These are phyloP conservation scores for Fusarium caatingaense DNA, from an alignment of 2,329 filamentous ascomycete genomes.

Conservation along the genomic window DNA sequence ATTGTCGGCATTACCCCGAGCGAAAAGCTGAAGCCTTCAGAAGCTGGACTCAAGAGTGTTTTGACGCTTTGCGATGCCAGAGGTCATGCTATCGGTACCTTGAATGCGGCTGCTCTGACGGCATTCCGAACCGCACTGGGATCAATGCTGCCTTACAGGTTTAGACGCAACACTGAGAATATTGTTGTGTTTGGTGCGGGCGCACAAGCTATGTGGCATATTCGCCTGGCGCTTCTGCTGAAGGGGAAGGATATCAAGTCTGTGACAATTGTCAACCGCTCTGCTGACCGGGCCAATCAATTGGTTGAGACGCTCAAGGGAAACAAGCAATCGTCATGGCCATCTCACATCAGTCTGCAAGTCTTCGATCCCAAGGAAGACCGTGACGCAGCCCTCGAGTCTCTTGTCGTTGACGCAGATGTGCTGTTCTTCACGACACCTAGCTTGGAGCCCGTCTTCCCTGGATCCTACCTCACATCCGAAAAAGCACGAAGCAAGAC, in stretches of 20 bases:
- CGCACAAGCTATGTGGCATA: conserved; percentile 79
- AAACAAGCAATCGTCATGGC: conserved; percentile 20
- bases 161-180: conserved; percentile 51
- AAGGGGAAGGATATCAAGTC: conserved; percentile 42
- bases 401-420: conserved; percentile 38
- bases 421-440: conserved; percentile 51
- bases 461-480: conserved; percentile 35
- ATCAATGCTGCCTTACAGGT: conserved; percentile 67
- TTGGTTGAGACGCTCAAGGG: conserved; percentile 37
- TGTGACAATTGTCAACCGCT: conserved; percentile 52
- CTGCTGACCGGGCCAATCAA: conserved; percentile 34
- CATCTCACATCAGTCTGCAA: conserved; percentile 28
- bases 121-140: conserved; percentile 76
- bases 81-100: conserved; percentile 69
- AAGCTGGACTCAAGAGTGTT: conserved; percentile 55
- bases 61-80: conserved; percentile 68
- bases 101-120: conserved; percentile 76
- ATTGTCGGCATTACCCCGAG: conserved; percentile 59
- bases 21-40: conserved; percentile 8
- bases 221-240: conserved; percentile 72
- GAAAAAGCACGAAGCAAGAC: conserved; percentile 41
- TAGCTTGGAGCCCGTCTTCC: conserved; percentile 47
- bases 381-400: conserved; percentile 29
- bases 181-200: conserved; percentile 77
- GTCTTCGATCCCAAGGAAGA: conserved; percentile 22